Percentiles rank a stretch among this genome's conserved stretches.
Evolutionary conservation across 1,284 basidiomycete genomes (phyloP).

Genomic region (Rhodotorula sp.): DNA sequence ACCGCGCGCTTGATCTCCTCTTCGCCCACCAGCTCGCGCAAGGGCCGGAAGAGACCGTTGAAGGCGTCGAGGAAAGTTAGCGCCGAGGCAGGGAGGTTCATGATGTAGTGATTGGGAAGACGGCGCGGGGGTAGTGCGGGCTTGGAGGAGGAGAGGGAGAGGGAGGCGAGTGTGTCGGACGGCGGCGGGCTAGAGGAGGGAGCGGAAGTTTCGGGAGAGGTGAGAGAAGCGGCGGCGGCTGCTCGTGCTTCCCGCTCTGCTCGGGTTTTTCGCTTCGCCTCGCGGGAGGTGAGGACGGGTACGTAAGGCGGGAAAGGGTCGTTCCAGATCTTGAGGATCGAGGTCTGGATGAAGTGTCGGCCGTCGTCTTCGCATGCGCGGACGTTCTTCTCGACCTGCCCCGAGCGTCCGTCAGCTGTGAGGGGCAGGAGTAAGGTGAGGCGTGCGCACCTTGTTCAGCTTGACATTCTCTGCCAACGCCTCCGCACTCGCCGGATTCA

Average conservation of each 20-base stretch:
- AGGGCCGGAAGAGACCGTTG: conserved; percentile 62
- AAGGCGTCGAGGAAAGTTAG: conserved; percentile 88
- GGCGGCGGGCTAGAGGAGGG: not conserved
- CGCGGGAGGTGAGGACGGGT: conserved; percentile 55
- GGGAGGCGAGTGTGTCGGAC: not conserved
- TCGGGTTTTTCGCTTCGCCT: conserved; percentile 48
- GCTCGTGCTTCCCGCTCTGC: conserved; percentile 2
- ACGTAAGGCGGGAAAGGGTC: conserved; percentile 59
- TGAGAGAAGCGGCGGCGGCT: not conserved
- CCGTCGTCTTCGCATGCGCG: conserved; percentile 76
- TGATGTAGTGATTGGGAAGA: conserved; percentile 80
- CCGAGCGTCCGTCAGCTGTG: not conserved
- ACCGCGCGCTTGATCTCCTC: conserved; percentile 48
- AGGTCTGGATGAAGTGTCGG: conserved; percentile 70
- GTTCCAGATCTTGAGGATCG: conserved; percentile 58
- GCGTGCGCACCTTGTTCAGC: conserved; percentile 71
- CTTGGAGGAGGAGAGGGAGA: not conserved
- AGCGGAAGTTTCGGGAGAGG: not conserved
- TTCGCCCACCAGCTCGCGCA: conserved; percentile 45
- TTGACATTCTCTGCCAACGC: conserved; percentile 72
- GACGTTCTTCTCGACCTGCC: conserved; percentile 66
- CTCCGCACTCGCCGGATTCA: conserved; percentile 83
- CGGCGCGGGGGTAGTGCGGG: conserved; percentile 42
- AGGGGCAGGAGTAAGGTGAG: not conserved
- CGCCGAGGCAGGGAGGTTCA: conserved; percentile 94